phyloP scores from a whole-genome alignment of 1,139 yeast genomes.

The Geotrichum siamense region DNA sequence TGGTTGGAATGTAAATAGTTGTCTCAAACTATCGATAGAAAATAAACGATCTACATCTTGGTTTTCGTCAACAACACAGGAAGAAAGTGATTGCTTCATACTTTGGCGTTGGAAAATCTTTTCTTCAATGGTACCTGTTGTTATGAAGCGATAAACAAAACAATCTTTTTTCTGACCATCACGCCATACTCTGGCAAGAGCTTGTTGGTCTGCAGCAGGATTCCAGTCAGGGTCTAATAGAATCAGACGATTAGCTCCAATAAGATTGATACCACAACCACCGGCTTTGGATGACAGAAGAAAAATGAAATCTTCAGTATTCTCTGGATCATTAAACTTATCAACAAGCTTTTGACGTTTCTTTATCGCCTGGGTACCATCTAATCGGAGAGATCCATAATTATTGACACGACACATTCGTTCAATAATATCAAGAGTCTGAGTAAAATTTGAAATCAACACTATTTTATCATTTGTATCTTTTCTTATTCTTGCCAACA shows the following conservation, averaged over 20 bases:
- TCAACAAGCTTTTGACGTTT: slow-evolving; percentile 93
- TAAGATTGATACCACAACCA: slow-evolving; percentile 95
- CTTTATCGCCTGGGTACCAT: slow-evolving; percentile 87
- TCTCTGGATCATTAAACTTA: slow-evolving; percentile 81
- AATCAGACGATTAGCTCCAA: slow-evolving; percentile 89
- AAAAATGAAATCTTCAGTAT: slow-evolving; percentile 72
- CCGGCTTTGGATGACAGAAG: slow-evolving; percentile 94
- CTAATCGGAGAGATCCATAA: slow-evolving; percentile 78
- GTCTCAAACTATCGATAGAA: slow-evolving; percentile 70
- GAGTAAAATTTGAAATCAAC: slow-evolving; percentile 87
- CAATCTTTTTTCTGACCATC: slow-evolving; percentile 98
- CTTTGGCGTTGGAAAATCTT: slow-evolving; percentile 94
- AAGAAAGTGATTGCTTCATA: slow-evolving; percentile 88
- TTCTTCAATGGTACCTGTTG: slow-evolving; percentile 94
- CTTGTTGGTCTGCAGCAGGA: slow-evolving; percentile 98
- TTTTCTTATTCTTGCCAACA: slow-evolving; percentile 61
- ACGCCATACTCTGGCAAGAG: slow-evolving; percentile 97
- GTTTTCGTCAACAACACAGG: slow-evolving; percentile 95
- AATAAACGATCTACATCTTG: slow-evolving; percentile 91
- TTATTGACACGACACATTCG: slow-evolving; percentile 66
- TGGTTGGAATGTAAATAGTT: slow-evolving; percentile 64
- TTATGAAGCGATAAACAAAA: slow-evolving; percentile 84
- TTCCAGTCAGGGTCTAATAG: slow-evolving; percentile 98
- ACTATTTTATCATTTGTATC: slow-evolving; percentile 94
- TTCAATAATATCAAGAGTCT: slow-evolving; percentile 85